These are phyloP conservation scores for Eimeria brunetti DNA, from an alignment of 169 alveolate species.

Conservation along the genomic window DNA sequence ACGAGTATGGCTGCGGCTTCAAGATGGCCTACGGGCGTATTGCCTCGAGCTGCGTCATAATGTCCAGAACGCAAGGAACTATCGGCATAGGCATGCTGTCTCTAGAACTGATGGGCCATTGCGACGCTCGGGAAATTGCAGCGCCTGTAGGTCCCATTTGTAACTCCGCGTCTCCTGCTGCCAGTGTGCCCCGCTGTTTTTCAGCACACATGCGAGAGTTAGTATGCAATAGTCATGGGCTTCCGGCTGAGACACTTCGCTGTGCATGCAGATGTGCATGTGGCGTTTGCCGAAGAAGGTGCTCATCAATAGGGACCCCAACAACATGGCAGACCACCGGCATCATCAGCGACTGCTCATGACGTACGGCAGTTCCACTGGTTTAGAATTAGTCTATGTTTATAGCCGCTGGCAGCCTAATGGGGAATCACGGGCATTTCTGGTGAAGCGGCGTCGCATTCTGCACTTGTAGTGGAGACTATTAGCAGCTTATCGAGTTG, in stretches of 20 bases:
- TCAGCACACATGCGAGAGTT: background rate
- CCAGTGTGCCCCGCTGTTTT: background rate
- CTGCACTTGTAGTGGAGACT: background rate
- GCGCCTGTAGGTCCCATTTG: slow-evolving; percentile 70
- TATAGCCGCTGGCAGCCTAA: background rate
- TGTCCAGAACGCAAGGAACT: slow-evolving; percentile 91
- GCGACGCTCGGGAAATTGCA: slow-evolving; percentile 80
- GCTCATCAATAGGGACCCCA: slow-evolving; percentile 89
- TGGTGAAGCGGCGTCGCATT: background rate
- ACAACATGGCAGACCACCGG: slow-evolving; percentile 90
- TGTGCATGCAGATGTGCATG: slow-evolving; percentile 87
- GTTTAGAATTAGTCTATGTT: background rate
- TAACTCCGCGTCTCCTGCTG: background rate
- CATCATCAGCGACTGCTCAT: slow-evolving; percentile 92
- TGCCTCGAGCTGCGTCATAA: slow-evolving; percentile 91
- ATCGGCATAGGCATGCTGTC: slow-evolving; percentile 93
- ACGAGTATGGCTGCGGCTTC: slow-evolving; percentile 93
- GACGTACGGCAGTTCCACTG: slow-evolving; percentile 81
- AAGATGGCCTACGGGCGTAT: slow-evolving; percentile 92
- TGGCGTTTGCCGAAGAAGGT: slow-evolving; percentile 94
- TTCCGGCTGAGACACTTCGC: background rate
- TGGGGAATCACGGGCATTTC: background rate
- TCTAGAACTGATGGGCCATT: slow-evolving; percentile 86
- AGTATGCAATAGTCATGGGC: background rate
- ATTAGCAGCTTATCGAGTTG: background rate